Conservation (phyloP, 305 asterid species). For the Striga hermonthica region DNA sequence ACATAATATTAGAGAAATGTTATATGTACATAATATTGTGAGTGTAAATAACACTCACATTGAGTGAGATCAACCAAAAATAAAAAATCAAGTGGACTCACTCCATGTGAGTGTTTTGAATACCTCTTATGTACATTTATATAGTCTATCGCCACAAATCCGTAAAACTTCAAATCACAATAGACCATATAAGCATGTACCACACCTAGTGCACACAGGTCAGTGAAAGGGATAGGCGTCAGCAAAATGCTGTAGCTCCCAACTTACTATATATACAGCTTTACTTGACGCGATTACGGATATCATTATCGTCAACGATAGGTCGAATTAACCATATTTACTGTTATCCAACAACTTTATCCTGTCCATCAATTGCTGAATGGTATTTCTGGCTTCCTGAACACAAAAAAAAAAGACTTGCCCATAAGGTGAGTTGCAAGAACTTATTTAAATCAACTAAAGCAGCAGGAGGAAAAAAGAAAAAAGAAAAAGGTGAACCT, state of each 20-base stretch:
- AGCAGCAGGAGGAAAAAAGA: background rate
- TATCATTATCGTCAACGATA: background rate
- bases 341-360: constrained; percentile 44
- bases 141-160: too few species aligned
- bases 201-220: background rate
- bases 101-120: too few species aligned
- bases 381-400: constrained; percentile 70
- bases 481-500: constrained; percentile 40
- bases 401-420: constrained; percentile 10
- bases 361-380: constrained; percentile 58
- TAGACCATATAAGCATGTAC: background rate
- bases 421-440: background rate
- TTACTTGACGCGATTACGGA: background rate
- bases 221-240: background rate
- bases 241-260: constrained; percentile 7
- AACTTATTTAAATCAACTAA: background rate
- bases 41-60: too few species aligned
- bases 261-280: constrained; percentile 20
- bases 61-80: too few species aligned
- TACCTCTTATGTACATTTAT: too few species aligned
- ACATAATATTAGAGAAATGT: too few species aligned
- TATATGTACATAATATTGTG: too few species aligned
- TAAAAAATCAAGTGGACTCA: too few species aligned
- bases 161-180: too few species aligned
- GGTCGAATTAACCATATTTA: constrained; percentile 12